These are phyloP conservation scores for Pelargonium australe DNA, from an alignment of 441 rosid genomes.

Conservation along the genomic window DNA sequence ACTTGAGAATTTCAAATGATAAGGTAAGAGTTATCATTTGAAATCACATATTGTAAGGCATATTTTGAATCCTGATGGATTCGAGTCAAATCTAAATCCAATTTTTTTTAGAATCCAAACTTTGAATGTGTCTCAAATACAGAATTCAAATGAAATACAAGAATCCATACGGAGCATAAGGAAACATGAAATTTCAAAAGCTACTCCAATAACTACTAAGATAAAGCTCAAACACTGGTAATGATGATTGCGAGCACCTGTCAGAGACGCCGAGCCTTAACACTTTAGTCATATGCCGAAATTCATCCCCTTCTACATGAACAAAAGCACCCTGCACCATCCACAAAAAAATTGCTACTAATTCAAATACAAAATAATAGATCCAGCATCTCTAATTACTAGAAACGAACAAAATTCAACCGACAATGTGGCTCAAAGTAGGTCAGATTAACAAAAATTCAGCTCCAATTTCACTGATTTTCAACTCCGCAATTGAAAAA, in stretches of 20 bases:
- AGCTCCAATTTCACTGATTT: not conserved
- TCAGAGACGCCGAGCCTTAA: conserved; percentile 50
- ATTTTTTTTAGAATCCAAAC: too few species aligned
- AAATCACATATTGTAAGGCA: too few species aligned
- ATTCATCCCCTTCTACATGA: conserved; percentile 71
- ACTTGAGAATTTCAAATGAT: not conserved
- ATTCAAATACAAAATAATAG: not conserved
- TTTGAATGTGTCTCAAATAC: too few species aligned
- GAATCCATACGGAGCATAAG: too few species aligned
- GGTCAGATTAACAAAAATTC: not conserved
- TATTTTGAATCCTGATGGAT: too few species aligned
- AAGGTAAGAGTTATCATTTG: too few species aligned
- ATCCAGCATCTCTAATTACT: not conserved
- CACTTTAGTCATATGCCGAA: conserved; percentile 76
- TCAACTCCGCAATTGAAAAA: not conserved
- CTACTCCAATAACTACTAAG: not conserved
- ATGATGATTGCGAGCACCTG: conserved; percentile 30
- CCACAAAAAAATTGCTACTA: not conserved
- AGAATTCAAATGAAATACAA: too few species aligned
- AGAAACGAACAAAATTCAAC: not conserved
- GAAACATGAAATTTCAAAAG: not conserved
- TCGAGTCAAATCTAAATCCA: too few species aligned
- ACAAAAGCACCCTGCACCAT: conserved; percentile 54
- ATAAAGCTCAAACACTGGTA: not conserved
- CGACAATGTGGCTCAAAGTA: not conserved